Conservation (phyloP, 768 basidiomycete genomes). For the Calvatia gigantea region DNA sequence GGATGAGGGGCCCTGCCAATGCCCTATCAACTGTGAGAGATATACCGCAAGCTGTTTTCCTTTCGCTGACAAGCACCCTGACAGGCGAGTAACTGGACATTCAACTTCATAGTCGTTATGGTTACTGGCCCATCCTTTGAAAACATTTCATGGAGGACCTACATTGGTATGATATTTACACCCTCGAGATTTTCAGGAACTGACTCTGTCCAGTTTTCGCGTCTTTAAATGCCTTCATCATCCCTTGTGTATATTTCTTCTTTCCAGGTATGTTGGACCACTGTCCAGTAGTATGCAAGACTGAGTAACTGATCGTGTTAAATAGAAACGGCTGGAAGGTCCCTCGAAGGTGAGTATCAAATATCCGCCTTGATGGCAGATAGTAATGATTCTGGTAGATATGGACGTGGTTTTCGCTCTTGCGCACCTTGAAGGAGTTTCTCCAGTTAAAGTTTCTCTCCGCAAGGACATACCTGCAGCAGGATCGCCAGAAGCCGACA, state of each 20-base stretch:
- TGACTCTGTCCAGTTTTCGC: constrained; percentile 41
- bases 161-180: constrained; percentile 36
- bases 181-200: not conserved
- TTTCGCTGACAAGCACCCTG: not conserved
- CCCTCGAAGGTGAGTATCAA: constrained; percentile 40
- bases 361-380: not conserved
- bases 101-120: constrained; percentile 61
- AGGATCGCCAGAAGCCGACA: constrained; percentile 42
- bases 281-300: not conserved
- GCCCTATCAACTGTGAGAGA: constrained; percentile 49
- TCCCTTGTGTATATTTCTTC: constrained; percentile 56
- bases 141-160: constrained; percentile 56
- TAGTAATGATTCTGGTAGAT: constrained; percentile 21
- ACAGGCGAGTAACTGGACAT: constrained; percentile 48
- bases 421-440: constrained; percentile 40
- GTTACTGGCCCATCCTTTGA: constrained; percentile 58
- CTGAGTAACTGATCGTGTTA: not conserved
- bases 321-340: constrained; percentile 54
- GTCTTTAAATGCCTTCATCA: constrained; percentile 50
- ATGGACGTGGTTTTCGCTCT: constrained; percentile 47
- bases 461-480: constrained; percentile 41
- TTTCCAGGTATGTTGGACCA: constrained; percentile 35
- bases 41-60: not conserved
- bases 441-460: constrained; percentile 40
- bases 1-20: constrained; percentile 62